Conservation (phyloP, 257 asterid species). For the Solanum gandarillasii region DNA sequence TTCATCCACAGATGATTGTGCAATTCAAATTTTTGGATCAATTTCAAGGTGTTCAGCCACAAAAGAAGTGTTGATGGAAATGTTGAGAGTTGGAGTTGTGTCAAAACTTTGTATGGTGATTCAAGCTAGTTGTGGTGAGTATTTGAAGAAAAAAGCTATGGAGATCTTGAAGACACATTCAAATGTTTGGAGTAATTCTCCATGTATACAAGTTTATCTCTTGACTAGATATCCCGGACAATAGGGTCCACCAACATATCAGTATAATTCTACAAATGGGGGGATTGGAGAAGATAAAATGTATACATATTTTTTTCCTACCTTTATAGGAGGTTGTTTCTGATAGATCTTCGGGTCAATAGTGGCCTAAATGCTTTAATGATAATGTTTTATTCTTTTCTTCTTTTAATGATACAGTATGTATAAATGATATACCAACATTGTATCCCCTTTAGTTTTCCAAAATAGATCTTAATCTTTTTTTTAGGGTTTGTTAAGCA, state of each 20-base stretch:
- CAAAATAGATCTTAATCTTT: not conserved
- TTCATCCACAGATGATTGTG: slow-evolving; percentile 28
- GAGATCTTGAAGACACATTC: slow-evolving; percentile 37
- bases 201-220: slow-evolving; percentile 28
- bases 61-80: slow-evolving; percentile 31
- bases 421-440: not conserved
- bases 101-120: slow-evolving; percentile 49
- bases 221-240: slow-evolving; percentile 6
- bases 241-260: not conserved
- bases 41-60: slow-evolving; percentile 32
- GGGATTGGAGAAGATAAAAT: not conserved
- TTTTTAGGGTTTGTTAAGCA: too few relatives aligned
- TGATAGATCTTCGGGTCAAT: not conserved
- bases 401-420: not conserved
- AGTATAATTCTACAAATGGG: not conserved
- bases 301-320: not conserved
- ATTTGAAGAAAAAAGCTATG: slow-evolving; percentile 35
- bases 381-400: not conserved
- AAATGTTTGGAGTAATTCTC: slow-evolving; percentile 37
- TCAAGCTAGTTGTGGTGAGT: slow-evolving; percentile 21
- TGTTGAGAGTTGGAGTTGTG: slow-evolving; percentile 47
- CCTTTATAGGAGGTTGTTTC: not conserved
- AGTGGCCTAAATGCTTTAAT: not conserved
- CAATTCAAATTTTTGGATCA: slow-evolving; percentile 32
- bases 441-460: not conserved